Percentiles rank a stretch among this genome's conserved stretches.
These are phyloP conservation scores for Tilletia setariae DNA, from an alignment of 1,284 basidiomycete species.

Conservation along the genomic window DNA sequence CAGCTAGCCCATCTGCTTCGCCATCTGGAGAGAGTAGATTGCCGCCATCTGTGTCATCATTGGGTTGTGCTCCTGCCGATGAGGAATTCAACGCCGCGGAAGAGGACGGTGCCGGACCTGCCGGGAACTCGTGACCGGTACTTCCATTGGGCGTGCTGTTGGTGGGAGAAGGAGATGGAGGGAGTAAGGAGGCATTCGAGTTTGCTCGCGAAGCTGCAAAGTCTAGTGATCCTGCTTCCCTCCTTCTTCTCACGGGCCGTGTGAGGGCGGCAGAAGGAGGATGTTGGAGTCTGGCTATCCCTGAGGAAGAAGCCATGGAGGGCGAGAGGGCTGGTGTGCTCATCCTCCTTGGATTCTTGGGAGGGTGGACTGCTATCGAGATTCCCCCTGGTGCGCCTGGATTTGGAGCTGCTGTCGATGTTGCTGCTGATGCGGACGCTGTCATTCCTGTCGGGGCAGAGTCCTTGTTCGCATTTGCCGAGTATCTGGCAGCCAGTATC, in stretches of 20 bases:
- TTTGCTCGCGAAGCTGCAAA: not conserved
- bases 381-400: no score
- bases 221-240: constrained; percentile 3
- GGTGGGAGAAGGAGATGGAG: not conserved
- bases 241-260: not conserved
- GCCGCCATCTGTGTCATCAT: no score
- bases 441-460: not conserved
- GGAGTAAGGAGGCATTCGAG: not conserved
- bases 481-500: not conserved
- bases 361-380: no score
- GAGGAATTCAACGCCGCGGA: no score
- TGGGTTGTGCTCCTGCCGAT: no score
- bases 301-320: not conserved
- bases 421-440: not conserved
- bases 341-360: not conserved
- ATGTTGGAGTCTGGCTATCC: not conserved
- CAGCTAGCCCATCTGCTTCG: no score
- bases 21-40: no score
- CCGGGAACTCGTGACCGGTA: no score
- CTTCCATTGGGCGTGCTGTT: no score
- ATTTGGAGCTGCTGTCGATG: not conserved
- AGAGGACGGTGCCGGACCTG: no score
- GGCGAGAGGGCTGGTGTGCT: constrained; percentile 1
- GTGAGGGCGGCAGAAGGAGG: not conserved
- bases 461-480: not conserved